phyloP scores from a whole-genome alignment of 2,329 filamentous ascomycete genomes.

The Aspergillus eucalypticola region DNA sequence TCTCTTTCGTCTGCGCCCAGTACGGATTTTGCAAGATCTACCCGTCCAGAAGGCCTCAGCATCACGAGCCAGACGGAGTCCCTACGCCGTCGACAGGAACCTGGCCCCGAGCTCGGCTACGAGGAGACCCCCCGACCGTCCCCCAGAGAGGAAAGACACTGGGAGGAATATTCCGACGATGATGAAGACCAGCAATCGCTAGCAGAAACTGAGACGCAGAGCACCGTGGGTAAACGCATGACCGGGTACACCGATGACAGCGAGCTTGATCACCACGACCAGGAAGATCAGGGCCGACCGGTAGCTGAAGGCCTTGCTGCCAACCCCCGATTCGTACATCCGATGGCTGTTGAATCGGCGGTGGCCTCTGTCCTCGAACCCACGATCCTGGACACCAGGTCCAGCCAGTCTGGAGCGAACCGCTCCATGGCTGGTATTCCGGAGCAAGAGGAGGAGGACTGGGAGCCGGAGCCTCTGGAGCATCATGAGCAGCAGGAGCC shows the following conservation, averaged over 20 bases:
- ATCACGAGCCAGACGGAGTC: conserved; percentile 54
- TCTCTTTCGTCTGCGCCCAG: conserved; percentile 61
- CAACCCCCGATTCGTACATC: conserved; percentile 75
- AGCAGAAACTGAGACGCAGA: conserved; percentile 46
- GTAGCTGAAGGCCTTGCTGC: conserved; percentile 69
- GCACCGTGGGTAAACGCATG: conserved; percentile 53
- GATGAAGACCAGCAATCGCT: conserved; percentile 53
- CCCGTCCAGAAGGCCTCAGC: conserved; percentile 55
- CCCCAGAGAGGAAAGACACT: conserved; percentile 20
- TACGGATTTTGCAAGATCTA: conserved; percentile 57
- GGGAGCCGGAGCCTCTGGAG: conserved; percentile 27
- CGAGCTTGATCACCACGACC: conserved; percentile 58
- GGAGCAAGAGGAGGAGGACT: conserved; percentile 38
- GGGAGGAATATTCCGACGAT: conserved; percentile 30
- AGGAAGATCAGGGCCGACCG: conserved; percentile 65
- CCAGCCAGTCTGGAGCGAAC: conserved; percentile 49
- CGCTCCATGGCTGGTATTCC: conserved; percentile 47
- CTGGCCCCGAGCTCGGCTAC: conserved; percentile 41
- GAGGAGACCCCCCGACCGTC: conserved; percentile 34
- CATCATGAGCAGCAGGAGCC: conserved; percentile 19
- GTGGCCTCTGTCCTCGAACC: conserved; percentile 89
- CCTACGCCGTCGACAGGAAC: conserved; percentile 45
- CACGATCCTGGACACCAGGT: conserved; percentile 68
- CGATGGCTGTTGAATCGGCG: conserved; percentile 76
- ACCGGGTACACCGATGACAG: conserved; percentile 58